Evolutionary conservation across 805 yeast genomes (phyloP).

Genomic region (Lipomyces lipofer): DNA sequence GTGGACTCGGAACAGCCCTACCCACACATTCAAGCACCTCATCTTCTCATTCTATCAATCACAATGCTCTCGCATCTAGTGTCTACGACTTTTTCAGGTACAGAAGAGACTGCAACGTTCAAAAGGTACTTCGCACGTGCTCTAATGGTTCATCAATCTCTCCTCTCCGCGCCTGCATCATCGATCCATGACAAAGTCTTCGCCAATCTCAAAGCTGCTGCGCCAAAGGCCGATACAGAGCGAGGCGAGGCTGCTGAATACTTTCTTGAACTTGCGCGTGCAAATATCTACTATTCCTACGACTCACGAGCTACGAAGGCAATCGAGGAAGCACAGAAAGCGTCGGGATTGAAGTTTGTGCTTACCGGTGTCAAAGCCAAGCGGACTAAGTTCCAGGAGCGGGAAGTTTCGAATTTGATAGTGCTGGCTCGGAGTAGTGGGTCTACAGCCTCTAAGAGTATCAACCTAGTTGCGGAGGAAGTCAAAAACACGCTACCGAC

Average conservation of each 20-base stretch:
- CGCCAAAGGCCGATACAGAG: conserved; percentile 1
- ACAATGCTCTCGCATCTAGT: conserved; percentile 48
- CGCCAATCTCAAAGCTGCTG: conserved; percentile 16
- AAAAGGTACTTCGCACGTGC: conserved; percentile 42
- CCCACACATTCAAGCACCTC: conserved; percentile 55
- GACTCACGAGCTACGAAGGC: conserved; percentile 48
- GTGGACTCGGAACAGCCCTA: conserved; percentile 74
- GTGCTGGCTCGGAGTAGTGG: conserved; percentile 60
- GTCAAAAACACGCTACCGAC: conserved; percentile 4
- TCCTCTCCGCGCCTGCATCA: conserved; percentile 35
- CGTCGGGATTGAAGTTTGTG: conserved; percentile 51
- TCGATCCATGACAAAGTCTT: conserved; percentile 35
- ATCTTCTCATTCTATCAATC: conserved; percentile 47
- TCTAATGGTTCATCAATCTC: conserved; percentile 39
- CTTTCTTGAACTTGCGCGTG: conserved; percentile 32
- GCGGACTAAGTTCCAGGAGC: conserved; percentile 78
- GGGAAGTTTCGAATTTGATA: conserved; percentile 69
- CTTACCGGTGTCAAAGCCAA: conserved; percentile 88
- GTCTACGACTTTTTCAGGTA: conserved; percentile 28
- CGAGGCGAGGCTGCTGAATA: conserved; percentile 13
- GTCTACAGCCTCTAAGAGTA: not conserved
- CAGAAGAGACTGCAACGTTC: not conserved
- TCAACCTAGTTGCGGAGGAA: not conserved
- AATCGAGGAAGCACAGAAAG: conserved; percentile 37
- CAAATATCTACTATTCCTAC: conserved; percentile 33